These are phyloP conservation scores for Aureobasidium sp. DNA, from an alignment of 2,329 filamentous ascomycete genomes.

Conservation along the genomic window DNA sequence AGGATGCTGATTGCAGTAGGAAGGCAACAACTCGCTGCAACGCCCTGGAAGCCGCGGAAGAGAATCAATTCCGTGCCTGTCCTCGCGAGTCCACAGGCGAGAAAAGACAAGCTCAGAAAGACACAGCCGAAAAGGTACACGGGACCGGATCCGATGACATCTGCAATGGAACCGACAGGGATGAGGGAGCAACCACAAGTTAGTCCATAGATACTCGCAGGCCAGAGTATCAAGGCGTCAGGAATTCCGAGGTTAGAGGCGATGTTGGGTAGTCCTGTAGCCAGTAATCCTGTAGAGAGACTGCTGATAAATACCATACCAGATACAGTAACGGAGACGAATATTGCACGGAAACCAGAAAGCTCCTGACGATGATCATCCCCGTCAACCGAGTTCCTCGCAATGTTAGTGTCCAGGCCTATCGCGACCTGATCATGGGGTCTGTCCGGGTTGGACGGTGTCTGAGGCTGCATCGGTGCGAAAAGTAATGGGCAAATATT, in stretches of 20 bases:
- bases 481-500: no score
- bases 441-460: no score
- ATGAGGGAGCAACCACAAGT: slow-evolving; percentile 57
- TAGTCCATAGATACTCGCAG: slow-evolving; percentile 40
- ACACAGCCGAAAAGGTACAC: slow-evolving; percentile 53
- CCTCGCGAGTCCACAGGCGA: slow-evolving; percentile 44
- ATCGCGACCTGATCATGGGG: no score
- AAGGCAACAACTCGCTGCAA: slow-evolving; percentile 22
- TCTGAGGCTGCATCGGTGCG: no score
- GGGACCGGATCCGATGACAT: slow-evolving; percentile 53
- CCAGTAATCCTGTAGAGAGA: no score
- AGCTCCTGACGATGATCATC: no score
- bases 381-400: no score
- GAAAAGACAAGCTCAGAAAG: slow-evolving; percentile 45
- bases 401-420: no score
- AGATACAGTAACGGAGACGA: no score
- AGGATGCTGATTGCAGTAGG: slow-evolving; percentile 54
- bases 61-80: slow-evolving; percentile 32
- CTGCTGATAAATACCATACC: no score
- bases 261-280: slow-evolving; percentile 28
- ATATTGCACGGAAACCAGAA: no score
- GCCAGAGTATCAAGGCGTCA: slow-evolving; percentile 30
- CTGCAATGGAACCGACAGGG: slow-evolving; percentile 54
- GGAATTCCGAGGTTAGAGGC: background rate
- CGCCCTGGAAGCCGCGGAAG: slow-evolving; percentile 21